phyloP scores from a whole-genome alignment of 2,329 filamentous ascomycete species.

The Calonectria fujianensis region DNA sequence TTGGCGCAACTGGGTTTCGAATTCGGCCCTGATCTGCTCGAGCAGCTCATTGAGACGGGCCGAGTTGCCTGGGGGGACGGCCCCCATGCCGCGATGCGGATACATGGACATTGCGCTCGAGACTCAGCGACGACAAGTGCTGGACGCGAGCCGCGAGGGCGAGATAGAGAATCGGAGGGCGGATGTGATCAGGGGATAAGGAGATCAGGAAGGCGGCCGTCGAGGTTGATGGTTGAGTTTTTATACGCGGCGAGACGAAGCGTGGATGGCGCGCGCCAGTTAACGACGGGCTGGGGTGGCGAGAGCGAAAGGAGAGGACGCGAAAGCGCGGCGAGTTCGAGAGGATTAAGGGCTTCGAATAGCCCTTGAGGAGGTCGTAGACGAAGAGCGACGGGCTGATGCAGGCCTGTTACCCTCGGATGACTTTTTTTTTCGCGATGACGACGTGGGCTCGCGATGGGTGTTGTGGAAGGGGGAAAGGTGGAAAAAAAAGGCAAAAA shows the following conservation, averaged over 20 bases:
- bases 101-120: conserved; percentile 83
- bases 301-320: conserved; percentile 50
- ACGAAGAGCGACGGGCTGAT: conserved; percentile 37
- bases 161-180: conserved; percentile 19
- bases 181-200: conserved; percentile 22
- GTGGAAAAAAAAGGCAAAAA: conserved; percentile 53
- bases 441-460: conserved; percentile 47
- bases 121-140: conserved; percentile 45
- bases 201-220: conserved; percentile 25
- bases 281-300: conserved; percentile 45
- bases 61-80: conserved; percentile 74
- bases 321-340: conserved; percentile 42
- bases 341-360: conserved; percentile 25
- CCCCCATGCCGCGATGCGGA: conserved; percentile 89
- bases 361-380: conserved; percentile 35
- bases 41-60: conserved; percentile 91
- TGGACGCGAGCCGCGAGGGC: conserved; percentile 44
- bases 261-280: conserved; percentile 46
- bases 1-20: conserved; percentile 87
- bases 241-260: conserved; percentile 37
- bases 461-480: conserved; percentile 56
- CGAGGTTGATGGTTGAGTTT: conserved; percentile 30
- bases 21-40: conserved; percentile 92
- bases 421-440: conserved; percentile 41
- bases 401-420: conserved; percentile 42